Conservation (phyloP, 179 eudicot genomes). For the Silene coronaria region DNA sequence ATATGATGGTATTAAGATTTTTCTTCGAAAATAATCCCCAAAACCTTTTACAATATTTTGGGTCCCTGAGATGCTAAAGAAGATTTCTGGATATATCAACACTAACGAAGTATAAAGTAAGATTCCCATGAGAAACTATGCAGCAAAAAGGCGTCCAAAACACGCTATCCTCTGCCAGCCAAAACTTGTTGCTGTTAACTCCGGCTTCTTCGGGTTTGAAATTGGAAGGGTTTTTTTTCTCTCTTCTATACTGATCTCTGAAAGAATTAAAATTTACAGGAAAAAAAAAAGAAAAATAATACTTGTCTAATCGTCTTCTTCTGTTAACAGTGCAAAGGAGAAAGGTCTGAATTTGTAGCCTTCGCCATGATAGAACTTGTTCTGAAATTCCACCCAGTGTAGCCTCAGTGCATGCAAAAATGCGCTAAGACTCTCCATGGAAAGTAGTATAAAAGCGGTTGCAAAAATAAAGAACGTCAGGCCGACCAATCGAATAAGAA, state of each 20-base stretch:
- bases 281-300: neutral
- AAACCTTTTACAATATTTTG: neutral
- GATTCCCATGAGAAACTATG: neutral
- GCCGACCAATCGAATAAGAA: slow-evolving; percentile 64
- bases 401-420: slow-evolving; percentile 95
- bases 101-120: neutral
- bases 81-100: neutral
- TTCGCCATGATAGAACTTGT: slow-evolving; percentile 82
- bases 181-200: neutral
- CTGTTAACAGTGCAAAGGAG: slow-evolving; percentile 64
- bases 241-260: slow-evolving; percentile 22
- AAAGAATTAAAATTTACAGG: slow-evolving; percentile 27
- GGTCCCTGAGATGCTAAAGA: neutral
- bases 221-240: neutral
- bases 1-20: neutral
- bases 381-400: slow-evolving; percentile 93
- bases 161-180: neutral
- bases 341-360: slow-evolving; percentile 90
- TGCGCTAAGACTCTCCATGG: slow-evolving; percentile 95
- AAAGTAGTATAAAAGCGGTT: slow-evolving; percentile 78
- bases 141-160: neutral
- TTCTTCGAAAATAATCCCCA: neutral
- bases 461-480: slow-evolving; percentile 75
- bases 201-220: neutral
- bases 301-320: slow-evolving; percentile 59